These are phyloP conservation scores for Scheffersomyces quercinus DNA, from an alignment of 1,139 yeast genomes.

Conservation along the genomic window DNA sequence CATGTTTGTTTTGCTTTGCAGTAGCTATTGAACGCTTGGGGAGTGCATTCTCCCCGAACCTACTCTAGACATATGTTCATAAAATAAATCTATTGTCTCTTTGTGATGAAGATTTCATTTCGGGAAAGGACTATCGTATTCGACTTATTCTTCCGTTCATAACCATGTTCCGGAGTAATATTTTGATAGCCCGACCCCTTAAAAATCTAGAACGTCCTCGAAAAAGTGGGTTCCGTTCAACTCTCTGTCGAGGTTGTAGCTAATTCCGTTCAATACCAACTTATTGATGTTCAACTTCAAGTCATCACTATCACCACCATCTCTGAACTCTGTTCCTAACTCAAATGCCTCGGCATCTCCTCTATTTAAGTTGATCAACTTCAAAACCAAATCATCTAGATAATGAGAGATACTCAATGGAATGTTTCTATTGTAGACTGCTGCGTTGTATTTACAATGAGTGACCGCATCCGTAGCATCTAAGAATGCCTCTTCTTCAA, in stretches of 20 bases:
- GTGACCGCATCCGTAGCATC: slow-evolving; percentile 20
- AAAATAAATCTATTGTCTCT: too few relatives aligned
- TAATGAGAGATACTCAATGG: slow-evolving; percentile 35
- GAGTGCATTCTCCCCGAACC: too few relatives aligned
- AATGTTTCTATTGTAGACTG: slow-evolving; percentile 15
- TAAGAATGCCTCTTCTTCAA: slow-evolving; percentile 25
- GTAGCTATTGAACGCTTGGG: too few relatives aligned
- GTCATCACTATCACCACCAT: slow-evolving; percentile 31
- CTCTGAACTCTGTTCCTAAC: slow-evolving; percentile 24
- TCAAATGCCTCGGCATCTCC: slow-evolving; percentile 45
- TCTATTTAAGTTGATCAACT: slow-evolving; percentile 35
- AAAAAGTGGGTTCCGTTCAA: slow-evolving; percentile 44
- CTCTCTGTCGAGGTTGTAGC: slow-evolving; percentile 39
- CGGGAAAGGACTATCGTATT: too few relatives aligned
- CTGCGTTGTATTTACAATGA: slow-evolving; percentile 21
- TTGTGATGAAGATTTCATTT: too few relatives aligned
- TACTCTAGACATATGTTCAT: too few relatives aligned
- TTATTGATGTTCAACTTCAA: slow-evolving; percentile 25
- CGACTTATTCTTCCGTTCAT: too few relatives aligned
- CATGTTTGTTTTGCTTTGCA: too few relatives aligned
- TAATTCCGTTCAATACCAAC: slow-evolving; percentile 36
- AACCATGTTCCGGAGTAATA: too few relatives aligned
- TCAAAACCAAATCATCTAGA: slow-evolving; percentile 30
- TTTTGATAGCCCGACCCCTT: neutral
- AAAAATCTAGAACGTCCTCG: slow-evolving; percentile 25